These are phyloP conservation scores for Triadica sebifera DNA, from an alignment of 345 rosid species.

Conservation along the genomic window DNA sequence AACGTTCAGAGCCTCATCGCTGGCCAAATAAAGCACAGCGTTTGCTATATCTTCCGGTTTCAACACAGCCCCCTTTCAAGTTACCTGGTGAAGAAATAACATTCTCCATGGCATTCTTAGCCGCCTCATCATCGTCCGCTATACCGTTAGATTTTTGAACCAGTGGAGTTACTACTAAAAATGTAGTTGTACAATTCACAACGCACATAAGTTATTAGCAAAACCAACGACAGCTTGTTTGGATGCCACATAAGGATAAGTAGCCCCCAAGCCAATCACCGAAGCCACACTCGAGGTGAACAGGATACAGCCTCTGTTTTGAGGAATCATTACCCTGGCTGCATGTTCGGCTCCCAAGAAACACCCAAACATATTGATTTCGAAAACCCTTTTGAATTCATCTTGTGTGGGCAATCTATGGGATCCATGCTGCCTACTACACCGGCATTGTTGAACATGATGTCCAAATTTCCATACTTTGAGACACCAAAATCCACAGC, in stretches of 20 bases:
- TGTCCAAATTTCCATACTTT: neutral
- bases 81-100: neutral
- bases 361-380: conserved; percentile 22
- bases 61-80: conserved; percentile 8
- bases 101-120: neutral
- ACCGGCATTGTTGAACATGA: conserved; percentile 1
- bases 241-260: conserved; percentile 21
- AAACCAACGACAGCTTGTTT: conserved; percentile 20
- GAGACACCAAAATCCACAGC: neutral
- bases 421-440: neutral
- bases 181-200: conserved; percentile 25
- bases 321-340: conserved; percentile 29
- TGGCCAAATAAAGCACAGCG: conserved; percentile 21
- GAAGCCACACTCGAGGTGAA: conserved; percentile 21
- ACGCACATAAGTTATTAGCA: conserved; percentile 15
- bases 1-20: conserved; percentile 30
- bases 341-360: conserved; percentile 34
- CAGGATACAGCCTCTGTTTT: conserved; percentile 23
- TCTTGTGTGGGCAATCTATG: conserved; percentile 6
- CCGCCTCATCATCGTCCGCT: neutral
- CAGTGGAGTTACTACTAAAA: neutral
- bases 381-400: conserved; percentile 15
- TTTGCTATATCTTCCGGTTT: conserved; percentile 23
- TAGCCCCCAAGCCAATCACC: neutral
- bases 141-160: neutral